Conservation (phyloP, 345 rosid genomes). For the Jatropha curcas region DNA sequence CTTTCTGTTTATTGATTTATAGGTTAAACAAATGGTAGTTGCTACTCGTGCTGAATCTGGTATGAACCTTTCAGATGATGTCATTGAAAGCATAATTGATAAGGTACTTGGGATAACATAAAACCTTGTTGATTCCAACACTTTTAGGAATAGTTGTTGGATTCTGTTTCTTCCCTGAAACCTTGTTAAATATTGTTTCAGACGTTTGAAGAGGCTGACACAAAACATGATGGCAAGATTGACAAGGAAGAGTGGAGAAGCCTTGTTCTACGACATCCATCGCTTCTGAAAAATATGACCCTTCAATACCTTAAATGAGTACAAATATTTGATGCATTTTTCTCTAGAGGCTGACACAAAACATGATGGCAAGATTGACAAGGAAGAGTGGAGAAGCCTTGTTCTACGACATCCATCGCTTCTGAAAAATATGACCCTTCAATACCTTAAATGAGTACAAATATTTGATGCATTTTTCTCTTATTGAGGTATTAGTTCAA, state of each 20-base stretch:
- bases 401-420: constrained; percentile 78
- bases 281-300: constrained; percentile 88
- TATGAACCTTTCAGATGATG: constrained; percentile 90
- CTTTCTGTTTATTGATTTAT: no score
- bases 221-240: constrained; percentile 74
- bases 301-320: constrained; percentile 97
- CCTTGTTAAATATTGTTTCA: constrained; percentile 25
- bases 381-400: constrained; percentile 81
- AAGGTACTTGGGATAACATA: no score
- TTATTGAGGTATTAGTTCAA: neutral
- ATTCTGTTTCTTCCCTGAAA: neutral
- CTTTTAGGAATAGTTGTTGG: neutral
- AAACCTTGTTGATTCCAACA: no score
- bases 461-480: neutral
- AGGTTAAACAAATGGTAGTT: constrained; percentile 99
- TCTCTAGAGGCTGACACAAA: constrained; percentile 80
- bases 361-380: constrained; percentile 76
- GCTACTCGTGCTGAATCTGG: constrained; percentile 99
- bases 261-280: constrained; percentile 76
- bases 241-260: constrained; percentile 84
- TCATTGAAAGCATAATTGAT: constrained; percentile 93
- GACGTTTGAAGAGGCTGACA: constrained; percentile 81
- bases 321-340: no score
- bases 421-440: constrained; percentile 92
- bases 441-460: constrained; percentile 82